Base-by-base conservation (phyloP, 1,284 basidiomycete species). In the Cutaneotrichosporon cavernicola region DNA sequence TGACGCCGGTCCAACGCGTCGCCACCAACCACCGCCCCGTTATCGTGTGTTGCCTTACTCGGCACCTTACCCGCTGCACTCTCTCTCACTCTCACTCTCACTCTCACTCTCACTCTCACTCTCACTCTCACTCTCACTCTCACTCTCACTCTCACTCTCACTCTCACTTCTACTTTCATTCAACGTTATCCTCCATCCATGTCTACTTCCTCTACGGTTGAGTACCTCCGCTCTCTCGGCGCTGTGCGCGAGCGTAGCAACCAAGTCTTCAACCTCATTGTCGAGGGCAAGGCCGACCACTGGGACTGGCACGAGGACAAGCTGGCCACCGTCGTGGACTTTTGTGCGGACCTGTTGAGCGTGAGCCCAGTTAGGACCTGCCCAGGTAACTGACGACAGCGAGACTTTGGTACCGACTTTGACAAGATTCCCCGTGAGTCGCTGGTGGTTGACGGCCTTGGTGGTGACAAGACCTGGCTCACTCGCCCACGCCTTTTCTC, bases 231-330 rank as follows among this genome's bases (percentile, higher is more conserved):
- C 56, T 93, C 92, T 0, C 85, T 97, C 0, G 89, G 90, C 18
- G 86, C 92, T 5, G 92, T 97, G 69, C 87, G 95, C 50, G 89
- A 93, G 72, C 86, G 91, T 59, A 97, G 92, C 77, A 76, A 79
- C 40, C 85, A 85, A 62, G 92, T 98, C 47, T 89, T 91, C 77
- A 83, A 86, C 30, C 87, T 95, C 18, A 91, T 90, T 6, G 80
- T 86, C 73, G 77, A 85, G 66, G 88, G 86, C 59, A 86, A 88
- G 71, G 85, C 95, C 2, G 82, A 94, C 68, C 94, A 92, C 81
- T 97, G 96, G 77, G 85, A 88, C 46, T 92, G 94, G 80, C 84
- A 93, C 76, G 86, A 90, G 22, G 86, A 88, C 67, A 88, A 87
- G 71, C 87, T 95, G 75, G 76, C 74, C 14, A 83, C 83, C 26